These are phyloP conservation scores for Hansenula sp. DNA, from an alignment of 1,139 yeast genomes.

Conservation along the genomic window DNA sequence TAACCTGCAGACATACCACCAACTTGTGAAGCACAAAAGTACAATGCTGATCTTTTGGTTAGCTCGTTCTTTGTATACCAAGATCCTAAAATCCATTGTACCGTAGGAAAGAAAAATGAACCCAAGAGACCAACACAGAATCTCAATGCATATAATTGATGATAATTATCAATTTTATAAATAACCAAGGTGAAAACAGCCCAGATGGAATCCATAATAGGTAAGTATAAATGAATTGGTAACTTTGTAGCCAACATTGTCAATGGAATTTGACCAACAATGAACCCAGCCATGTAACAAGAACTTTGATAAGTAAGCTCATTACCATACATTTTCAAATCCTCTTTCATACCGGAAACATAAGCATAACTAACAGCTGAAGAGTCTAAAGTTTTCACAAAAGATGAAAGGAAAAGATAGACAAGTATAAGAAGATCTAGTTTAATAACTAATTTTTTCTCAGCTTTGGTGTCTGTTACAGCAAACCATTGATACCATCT, in stretches of 20 bases:
- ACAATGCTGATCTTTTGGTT: conserved; percentile 44
- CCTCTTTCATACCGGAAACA: conserved; percentile 57
- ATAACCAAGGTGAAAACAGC: conserved; percentile 56
- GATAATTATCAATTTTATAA: conserved; percentile 34
- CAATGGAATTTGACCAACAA: conserved; percentile 51
- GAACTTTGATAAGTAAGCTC: conserved; percentile 59
- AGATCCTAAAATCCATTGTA: conserved; percentile 43
- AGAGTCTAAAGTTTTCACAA: conserved; percentile 68
- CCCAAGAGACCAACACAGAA: conserved; percentile 50
- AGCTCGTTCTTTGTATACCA: conserved; percentile 42
- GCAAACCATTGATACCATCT: conserved; percentile 67
- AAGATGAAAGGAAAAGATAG: conserved; percentile 59
- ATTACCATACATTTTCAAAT: conserved; percentile 54
- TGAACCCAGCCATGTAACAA: conserved; percentile 54
- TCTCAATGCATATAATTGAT: conserved; percentile 42
- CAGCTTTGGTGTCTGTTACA: conserved; percentile 48
- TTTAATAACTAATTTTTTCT: conserved; percentile 50
- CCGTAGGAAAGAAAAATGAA: conserved; percentile 47
- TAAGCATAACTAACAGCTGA: conserved; percentile 58
- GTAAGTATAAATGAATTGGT: conserved; percentile 52
- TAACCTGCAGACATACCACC: conserved; percentile 51
- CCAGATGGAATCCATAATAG: conserved; percentile 61
- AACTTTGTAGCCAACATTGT: conserved; percentile 37
- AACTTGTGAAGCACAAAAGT: conserved; percentile 43
- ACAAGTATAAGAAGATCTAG: conserved; percentile 56